Evolutionary conservation across 164 flowering plant genomes (phyloP), one percentile per base, ranked within the genome.

Genomic region (Vitis vinifera): DNA sequence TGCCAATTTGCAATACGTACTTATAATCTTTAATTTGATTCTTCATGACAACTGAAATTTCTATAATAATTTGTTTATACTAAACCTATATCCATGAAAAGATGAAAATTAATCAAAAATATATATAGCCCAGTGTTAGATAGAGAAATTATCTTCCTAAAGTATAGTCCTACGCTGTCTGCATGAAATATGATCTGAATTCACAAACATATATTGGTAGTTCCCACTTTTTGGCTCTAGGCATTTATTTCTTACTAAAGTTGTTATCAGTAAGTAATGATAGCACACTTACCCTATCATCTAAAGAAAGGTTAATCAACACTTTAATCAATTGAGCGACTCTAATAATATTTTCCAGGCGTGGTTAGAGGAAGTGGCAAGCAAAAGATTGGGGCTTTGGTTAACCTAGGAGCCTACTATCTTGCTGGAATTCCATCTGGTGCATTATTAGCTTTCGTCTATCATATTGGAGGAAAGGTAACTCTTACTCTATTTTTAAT

Each of bases 371-470:
- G 87, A 13, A 71, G 80, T 57, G 87, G 87, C 11, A 55, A 76
- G 79, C 87, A 84, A 65, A 82, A 78, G 68, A 73, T 82, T 31
- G 82, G 84, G 37, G 84, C 84, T 1, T 31, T 61, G 63, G 70
- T 79, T 17, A 83, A 79, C 59, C 72, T 85, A 15, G 86, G 75
- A 59, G 70, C 84, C 4, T 82, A 78, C 65, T 85, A 82, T 64
- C 56, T 82, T 8, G 30, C 74, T 9, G 88, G 88, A 10, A 61
- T 81, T 17, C 88, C 88, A 2, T 44, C 55, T 4, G 75, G 73
- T 15, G n/a, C 75, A n/a, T 15, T 70, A 1, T 67, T 82, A 62
- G 81, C 79, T 27, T 82, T 82, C 58, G 57, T 72, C 16, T 62
- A 10, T 47, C 83, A 77, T 56, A n/a, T 75, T 29, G 78, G 80